Evolutionary conservation across 1,139 yeast genomes (phyloP).

Genomic region (Nakaseomyces nivariensis): DNA sequence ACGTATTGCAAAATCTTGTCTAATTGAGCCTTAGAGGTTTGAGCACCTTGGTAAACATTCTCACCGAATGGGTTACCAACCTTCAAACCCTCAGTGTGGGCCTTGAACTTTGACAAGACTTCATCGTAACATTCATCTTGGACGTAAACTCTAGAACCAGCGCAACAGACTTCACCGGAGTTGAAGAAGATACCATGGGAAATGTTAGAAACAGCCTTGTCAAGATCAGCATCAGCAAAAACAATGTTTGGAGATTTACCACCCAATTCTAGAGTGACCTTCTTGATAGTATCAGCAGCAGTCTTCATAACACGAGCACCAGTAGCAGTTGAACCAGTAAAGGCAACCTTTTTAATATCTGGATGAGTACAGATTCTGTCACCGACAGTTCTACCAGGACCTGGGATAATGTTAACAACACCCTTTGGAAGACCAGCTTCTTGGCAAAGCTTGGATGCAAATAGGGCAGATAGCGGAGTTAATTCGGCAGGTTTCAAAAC

Average conservation of each 20-base stretch:
- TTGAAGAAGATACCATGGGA: constrained; percentile 46
- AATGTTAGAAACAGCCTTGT: constrained; percentile 40
- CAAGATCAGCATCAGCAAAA: constrained; percentile 48
- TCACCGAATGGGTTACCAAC: constrained; percentile 70
- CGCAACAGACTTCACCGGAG: constrained; percentile 66
- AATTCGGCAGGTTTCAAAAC: constrained; percentile 76
- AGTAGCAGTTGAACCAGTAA: constrained; percentile 80
- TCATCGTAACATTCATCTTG: constrained; percentile 55
- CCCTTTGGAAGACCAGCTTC: constrained; percentile 79
- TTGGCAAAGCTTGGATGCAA: constrained; percentile 47
- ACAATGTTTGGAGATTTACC: constrained; percentile 60
- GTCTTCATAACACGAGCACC: constrained; percentile 69
- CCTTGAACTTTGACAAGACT: constrained; percentile 43
- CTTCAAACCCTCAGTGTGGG: constrained; percentile 55
- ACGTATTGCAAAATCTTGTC: constrained; percentile 51
- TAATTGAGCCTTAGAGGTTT: constrained; percentile 48
- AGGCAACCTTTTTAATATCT: constrained; percentile 63
- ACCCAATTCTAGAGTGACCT: constrained; percentile 63
- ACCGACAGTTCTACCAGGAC: constrained; percentile 57
- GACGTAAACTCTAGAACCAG: constrained; percentile 57
- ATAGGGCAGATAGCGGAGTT: constrained; percentile 72
- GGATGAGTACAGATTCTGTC: constrained; percentile 50
- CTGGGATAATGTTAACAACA: constrained; percentile 64
- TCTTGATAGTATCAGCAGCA: constrained; percentile 56
- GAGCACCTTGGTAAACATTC: constrained; percentile 54